A percentile compares a stretch with the other conserved stretches of the same genome.
phyloP scores from a whole-genome alignment of 768 basidiomycete species.

The Collybia sp. region DNA sequence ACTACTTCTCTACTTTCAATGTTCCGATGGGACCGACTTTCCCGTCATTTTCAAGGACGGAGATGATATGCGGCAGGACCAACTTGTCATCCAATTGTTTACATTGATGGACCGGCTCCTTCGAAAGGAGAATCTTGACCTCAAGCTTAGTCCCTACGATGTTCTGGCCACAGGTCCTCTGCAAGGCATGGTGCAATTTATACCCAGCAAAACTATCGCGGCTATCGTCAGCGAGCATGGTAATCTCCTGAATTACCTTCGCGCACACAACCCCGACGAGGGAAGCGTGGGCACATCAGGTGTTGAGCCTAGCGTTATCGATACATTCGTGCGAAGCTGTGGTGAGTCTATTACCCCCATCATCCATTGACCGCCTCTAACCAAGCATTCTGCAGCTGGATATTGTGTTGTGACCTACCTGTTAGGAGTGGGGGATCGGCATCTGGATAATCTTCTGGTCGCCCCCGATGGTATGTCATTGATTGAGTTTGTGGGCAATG shows the following conservation, averaged over 20 bases:
- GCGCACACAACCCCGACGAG: slow-evolving; percentile 86
- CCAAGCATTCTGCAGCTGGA: slow-evolving; percentile 58
- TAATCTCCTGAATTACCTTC: slow-evolving; percentile 81
- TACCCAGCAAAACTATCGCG: slow-evolving; percentile 93
- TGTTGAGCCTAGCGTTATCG: slow-evolving; percentile 91
- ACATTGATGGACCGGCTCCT: slow-evolving; percentile 95
- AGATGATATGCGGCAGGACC: slow-evolving; percentile 98
- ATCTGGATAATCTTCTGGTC: slow-evolving; percentile 91
- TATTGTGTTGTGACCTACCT: slow-evolving; percentile 98
- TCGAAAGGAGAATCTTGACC: slow-evolving; percentile 91
- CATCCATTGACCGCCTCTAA: slow-evolving; percentile 1
- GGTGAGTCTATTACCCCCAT: slow-evolving; percentile 46
- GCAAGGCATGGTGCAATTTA: slow-evolving; percentile 96
- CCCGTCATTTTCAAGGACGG: slow-evolving; percentile 99
- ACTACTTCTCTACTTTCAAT: slow-evolving; percentile 85
- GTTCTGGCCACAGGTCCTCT: slow-evolving; percentile 88
- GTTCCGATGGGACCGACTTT: slow-evolving; percentile 79
- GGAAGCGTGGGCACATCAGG: slow-evolving; percentile 93
- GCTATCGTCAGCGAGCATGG: slow-evolving; percentile 92
- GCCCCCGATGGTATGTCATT: slow-evolving; percentile 73
- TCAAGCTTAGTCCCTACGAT: slow-evolving; percentile 87
- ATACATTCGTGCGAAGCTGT: slow-evolving; percentile 95
- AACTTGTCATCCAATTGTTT: slow-evolving; percentile 97
- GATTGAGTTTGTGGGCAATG: neutral
- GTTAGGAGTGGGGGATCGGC: slow-evolving; percentile 94